phyloP scores from a whole-genome alignment of 176 grass and related monocot species.

The Phoenix roebelenii region DNA sequence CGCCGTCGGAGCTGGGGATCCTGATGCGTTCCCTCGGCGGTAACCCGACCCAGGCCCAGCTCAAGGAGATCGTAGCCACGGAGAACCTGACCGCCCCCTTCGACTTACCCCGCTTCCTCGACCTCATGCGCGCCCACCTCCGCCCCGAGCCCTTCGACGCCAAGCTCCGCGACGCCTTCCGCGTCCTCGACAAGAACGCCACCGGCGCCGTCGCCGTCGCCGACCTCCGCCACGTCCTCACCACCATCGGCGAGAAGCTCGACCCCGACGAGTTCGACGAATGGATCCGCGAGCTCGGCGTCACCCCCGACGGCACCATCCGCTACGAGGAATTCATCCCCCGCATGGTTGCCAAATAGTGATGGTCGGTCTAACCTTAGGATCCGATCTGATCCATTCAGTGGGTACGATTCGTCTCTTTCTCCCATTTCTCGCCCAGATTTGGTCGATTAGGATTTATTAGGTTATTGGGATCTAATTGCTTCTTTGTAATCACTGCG shows the following conservation, averaged over 20 bases:
- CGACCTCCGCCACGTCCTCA: conserved; percentile 93
- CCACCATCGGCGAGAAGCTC: conserved; percentile 94
- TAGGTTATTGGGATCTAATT: too few relatives aligned
- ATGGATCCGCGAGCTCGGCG: conserved; percentile 96
- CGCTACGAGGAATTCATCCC: conserved; percentile 97
- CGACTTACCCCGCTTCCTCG: conserved; percentile 87
- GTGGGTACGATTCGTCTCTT: too few relatives aligned
- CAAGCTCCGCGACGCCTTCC: conserved; percentile 87
- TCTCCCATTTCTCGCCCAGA: too few relatives aligned
- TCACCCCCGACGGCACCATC: conserved; percentile 77
- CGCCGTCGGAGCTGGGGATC: conserved; percentile 78
- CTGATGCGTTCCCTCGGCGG: conserved; percentile 89
- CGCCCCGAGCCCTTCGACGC: conserved; percentile 80
- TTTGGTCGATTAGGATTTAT: too few relatives aligned
- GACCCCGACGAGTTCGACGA: conserved; percentile 93
- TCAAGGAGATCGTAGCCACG: conserved; percentile 54
- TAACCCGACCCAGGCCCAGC: conserved; percentile 90
- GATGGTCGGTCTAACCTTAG: too few relatives aligned
- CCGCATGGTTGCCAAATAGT: conserved; percentile 86
- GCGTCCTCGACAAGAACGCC: conserved; percentile 95
- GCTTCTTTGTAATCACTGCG: too few relatives aligned
- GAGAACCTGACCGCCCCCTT: conserved; percentile 78
- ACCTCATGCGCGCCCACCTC: conserved; percentile 77
- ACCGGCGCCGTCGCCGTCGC: conserved; percentile 74
- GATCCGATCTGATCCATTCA: too few relatives aligned